Evolutionary conservation across 768 basidiomycete species (phyloP), one percentile per base, ranked within the genome.

Genomic region (Boletus pseudopeckii): DNA sequence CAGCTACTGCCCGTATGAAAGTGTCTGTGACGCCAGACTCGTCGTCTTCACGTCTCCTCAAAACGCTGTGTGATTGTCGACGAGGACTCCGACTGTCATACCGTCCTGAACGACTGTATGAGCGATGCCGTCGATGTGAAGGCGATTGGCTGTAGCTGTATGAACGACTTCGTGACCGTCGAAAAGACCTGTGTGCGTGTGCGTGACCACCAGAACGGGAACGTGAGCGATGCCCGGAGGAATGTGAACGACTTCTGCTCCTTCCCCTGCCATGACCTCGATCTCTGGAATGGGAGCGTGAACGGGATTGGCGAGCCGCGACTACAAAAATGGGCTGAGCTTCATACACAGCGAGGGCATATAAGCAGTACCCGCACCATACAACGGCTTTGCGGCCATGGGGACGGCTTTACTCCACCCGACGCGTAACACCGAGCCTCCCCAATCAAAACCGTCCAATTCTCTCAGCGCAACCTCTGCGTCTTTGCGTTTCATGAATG

Each of bases 351-450:
- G 11, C 33, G 17, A 26, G 36, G 26, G 34, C 7, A 45, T 40
- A 15, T 8, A 32, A 30, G 46, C 37, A 5, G 18, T 17, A 42
- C 13, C 30, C 79, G 62, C 55, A 97, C 96, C 84, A 74, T 91
- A 98, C 77, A 85, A 78, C 56, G 86, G 78, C 68, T 85, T 88
- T 1, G 80, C 74, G 30, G 88, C 92, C 42, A 97, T 75, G 15
- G 93, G 89, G 7, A 98, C 90, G 2, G 95, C 91, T 72, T 98
- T 98, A 66, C 96, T 96, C 95, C 96, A 99, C 14, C 93, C 93
- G 6, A 95, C 92, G 14, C 92, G 79, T 5, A 99, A 74, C 20
- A 91, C 69, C 37, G 80, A 90, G 7, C 95, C 95, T 53, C 90
- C 92, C 97, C 96, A 99, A 41, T 97, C 92, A 55, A 86, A 84